Percentiles rank a stretch among this genome's conserved stretches.
These are phyloP conservation scores for Penicillium waksmanii DNA, from an alignment of 495 filamentous ascomycete species.

Conservation along the genomic window DNA sequence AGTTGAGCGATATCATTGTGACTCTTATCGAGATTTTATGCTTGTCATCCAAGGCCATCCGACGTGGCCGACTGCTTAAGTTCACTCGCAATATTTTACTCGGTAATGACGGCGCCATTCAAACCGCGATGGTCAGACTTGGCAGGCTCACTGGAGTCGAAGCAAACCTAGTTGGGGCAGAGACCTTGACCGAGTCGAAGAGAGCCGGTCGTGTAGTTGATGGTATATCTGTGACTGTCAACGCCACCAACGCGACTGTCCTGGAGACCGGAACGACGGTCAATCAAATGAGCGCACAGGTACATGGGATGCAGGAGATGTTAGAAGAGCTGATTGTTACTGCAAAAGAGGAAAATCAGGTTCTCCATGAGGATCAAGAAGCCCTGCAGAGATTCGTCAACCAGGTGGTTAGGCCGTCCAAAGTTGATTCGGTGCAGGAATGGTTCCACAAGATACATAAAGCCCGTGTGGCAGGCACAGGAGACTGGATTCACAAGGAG, in stretches of 20 bases:
- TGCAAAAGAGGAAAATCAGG: neutral
- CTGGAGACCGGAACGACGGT: no score
- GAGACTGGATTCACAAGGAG: neutral
- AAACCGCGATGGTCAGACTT: neutral
- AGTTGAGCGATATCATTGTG: neutral
- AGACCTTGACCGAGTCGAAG: constrained; percentile 3
- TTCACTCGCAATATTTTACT: neutral
- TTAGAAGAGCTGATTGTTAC: neutral
- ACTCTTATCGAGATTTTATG: neutral
- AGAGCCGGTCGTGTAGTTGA: neutral
- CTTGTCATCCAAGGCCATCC: neutral
- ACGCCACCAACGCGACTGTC: no score
- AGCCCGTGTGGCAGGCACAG: neutral
- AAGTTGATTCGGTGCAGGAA: no score
- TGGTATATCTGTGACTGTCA: no score
- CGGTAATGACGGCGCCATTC: neutral
- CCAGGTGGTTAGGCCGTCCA: neutral
- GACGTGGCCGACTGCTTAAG: neutral
- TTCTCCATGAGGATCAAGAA: neutral
- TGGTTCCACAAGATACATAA: neutral
- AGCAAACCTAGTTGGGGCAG: neutral
- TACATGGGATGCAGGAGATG: neutral
- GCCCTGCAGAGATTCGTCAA: neutral
- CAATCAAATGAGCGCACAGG: neutral
- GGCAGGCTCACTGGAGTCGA: neutral